These are phyloP conservation scores for Circinella umbellata DNA, from an alignment of 371 early-diverging fungal genomes.

Conservation along the genomic window DNA sequence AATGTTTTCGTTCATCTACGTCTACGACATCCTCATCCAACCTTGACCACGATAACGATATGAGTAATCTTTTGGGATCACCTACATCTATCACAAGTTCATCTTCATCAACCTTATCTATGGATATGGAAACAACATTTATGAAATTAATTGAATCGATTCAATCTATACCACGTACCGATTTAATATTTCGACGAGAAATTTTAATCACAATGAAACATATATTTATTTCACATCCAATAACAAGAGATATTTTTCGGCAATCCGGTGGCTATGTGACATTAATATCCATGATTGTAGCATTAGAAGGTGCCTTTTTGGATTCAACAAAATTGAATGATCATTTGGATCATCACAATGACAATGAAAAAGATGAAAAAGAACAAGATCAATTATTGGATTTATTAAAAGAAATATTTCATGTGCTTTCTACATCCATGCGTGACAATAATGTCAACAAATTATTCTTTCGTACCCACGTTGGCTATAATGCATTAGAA, in stretches of 20 bases:
- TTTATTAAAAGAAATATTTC: slow-evolving; percentile 54
- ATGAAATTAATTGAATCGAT: slow-evolving; percentile 67
- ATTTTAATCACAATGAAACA: slow-evolving; percentile 58
- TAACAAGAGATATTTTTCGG: slow-evolving; percentile 61
- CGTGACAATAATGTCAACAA: slow-evolving; percentile 59
- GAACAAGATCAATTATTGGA: not conserved
- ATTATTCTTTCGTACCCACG: slow-evolving; percentile 55
- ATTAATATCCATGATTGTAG: slow-evolving; percentile 65
- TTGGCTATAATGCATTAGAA: slow-evolving; percentile 62
- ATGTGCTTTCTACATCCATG: slow-evolving; percentile 65
- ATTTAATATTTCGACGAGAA: slow-evolving; percentile 63
- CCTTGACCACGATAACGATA: not conserved
- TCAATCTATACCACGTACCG: slow-evolving; percentile 58
- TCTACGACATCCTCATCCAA: not conserved
- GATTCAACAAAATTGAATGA: not conserved
- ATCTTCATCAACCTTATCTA: not conserved
- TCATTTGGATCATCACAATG: not conserved
- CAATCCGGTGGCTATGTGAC: slow-evolving; percentile 69
- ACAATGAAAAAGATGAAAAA: no score
- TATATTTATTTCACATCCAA: slow-evolving; percentile 49
- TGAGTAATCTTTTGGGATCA: not conserved
- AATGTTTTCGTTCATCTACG: slow-evolving; percentile 32
- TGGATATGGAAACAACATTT: slow-evolving; percentile 50
- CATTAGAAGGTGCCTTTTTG: slow-evolving; percentile 62
- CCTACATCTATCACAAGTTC: slow-evolving; percentile 2